Evolutionary conservation across 2,329 filamentous ascomycete genomes (phyloP).

Genomic region (Neocatenulostroma microsporum): DNA sequence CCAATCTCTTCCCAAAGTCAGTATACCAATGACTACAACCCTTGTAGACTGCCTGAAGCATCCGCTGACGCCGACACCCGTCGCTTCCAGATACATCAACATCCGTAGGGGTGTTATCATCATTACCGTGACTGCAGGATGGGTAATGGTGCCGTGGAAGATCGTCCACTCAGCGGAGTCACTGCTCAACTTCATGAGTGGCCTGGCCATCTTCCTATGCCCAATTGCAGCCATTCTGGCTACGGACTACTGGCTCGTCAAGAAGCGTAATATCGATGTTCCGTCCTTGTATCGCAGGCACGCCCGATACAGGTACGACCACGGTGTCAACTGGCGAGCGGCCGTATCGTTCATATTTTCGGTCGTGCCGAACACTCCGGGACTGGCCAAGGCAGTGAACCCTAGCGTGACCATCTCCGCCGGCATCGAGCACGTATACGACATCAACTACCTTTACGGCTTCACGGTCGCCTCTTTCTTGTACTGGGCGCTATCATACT

Average conservation of each 20-base stretch:
- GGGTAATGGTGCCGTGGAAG: conserved; percentile 49
- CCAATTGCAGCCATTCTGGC: conserved; percentile 52
- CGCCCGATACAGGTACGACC: conserved; percentile 45
- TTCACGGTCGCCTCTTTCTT: conserved; percentile 50
- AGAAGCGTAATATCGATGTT: conserved; percentile 34
- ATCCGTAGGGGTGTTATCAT: conserved; percentile 9
- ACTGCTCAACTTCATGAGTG: conserved; percentile 52
- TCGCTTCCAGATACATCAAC: conserved; percentile 7
- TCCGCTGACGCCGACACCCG: no score
- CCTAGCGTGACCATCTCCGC: conserved; percentile 34
- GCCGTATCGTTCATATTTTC: conserved; percentile 49
- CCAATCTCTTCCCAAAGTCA: conserved; percentile 7
- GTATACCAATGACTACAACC: no score
- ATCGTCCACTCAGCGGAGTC: conserved; percentile 52
- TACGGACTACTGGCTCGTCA: conserved; percentile 54
- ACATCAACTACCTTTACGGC: conserved; percentile 59
- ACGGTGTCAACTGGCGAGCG: conserved; percentile 54
- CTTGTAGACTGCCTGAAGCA: no score
- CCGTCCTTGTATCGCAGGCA: conserved; percentile 46
- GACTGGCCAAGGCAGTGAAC: conserved; percentile 42
- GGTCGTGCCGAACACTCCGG: conserved; percentile 51
- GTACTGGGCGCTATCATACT: conserved; percentile 45
- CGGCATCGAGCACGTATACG: conserved; percentile 50
- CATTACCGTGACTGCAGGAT: conserved; percentile 5
- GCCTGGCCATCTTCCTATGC: conserved; percentile 58